Percentiles rank a stretch among this genome's conserved stretches.
Evolutionary conservation across 192 early-diverging fungal genomes (phyloP).

Genomic region (Coemansia sp.): DNA sequence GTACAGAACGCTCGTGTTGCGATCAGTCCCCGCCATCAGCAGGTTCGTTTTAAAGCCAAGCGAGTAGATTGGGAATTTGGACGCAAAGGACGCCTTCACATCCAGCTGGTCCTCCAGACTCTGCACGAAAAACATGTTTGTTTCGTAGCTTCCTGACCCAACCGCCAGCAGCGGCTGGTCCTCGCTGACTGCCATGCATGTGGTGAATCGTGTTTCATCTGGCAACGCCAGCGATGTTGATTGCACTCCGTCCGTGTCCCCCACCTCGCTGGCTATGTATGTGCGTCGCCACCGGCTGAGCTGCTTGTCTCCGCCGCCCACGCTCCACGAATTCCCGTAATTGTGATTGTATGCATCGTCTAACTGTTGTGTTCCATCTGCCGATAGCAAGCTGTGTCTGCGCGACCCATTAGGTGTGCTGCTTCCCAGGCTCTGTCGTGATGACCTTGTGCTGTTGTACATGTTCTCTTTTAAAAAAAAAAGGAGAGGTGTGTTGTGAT

Average conservation of each 20-base stretch:
- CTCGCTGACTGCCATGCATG: constrained; percentile 50
- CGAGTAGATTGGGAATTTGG: constrained; percentile 54
- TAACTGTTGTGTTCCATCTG: constrained; percentile 5
- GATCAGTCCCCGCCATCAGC: constrained; percentile 54
- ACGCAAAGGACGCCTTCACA: constrained; percentile 57
- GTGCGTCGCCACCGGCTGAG: constrained; percentile 38
- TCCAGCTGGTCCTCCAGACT: constrained; percentile 48
- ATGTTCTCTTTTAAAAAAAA: not conserved
- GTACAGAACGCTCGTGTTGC: constrained; percentile 54
- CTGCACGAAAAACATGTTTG: constrained; percentile 59
- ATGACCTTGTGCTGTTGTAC: constrained; percentile 8
- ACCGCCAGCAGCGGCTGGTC: constrained; percentile 51
- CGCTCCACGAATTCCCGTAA: constrained; percentile 16
- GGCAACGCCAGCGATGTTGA: constrained; percentile 52
- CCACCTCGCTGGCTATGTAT: constrained; percentile 44
- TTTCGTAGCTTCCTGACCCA: constrained; percentile 52
- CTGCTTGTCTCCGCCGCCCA: constrained; percentile 1
- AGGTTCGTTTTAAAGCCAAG: constrained; percentile 44
- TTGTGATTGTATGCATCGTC: constrained; percentile 15
- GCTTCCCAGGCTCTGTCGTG: constrained; percentile 35
- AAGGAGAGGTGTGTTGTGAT: too few species aligned
- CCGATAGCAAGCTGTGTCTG: constrained; percentile 43
- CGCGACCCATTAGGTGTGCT: constrained; percentile 32
- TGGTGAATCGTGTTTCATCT: constrained; percentile 51
- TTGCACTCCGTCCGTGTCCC: constrained; percentile 41